Base-by-base conservation (phyloP, 208 protist genomes). In the Trichomonas tenax region DNA sequence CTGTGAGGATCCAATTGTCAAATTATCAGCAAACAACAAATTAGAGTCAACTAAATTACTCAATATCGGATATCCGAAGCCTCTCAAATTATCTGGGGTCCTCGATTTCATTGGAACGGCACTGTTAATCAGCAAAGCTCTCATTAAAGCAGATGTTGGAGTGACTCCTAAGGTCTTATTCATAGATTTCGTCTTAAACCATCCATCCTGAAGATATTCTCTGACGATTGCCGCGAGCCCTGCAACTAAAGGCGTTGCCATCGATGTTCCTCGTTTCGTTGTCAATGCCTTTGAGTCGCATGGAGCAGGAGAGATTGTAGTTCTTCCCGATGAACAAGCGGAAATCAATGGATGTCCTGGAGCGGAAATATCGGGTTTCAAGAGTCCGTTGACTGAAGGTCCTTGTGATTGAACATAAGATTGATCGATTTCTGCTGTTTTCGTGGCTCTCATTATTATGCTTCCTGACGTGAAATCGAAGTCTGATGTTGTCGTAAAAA, bases 351-450 rank as follows among this genome's bases (percentile, higher is more conserved):
- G 26, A 23, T 90, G 40, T 6, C 95, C 95, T 36, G 95, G 95
- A 2, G 95, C 95, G 6, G 89, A 86, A 40, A 96, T 15, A 3
- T 96, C 95, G 8, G 95, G 95, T 23, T 96, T 96, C 9, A 96
- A 36, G 1, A 81, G 23, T 21, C 72, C 48, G 4, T 96, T 40
- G 40, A 10, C 11, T 36, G 44, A 17, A 45, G 95, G 95, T 0
- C 95, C 95, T 72, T n/a, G 11, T 31, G 58, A 72, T 72, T 72
- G 21, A 6, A 72, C 26, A 21, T 31, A 72, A 6, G 58, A 72
- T 6, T n/a, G 21, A 17, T 72, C 58, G 3, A 72, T n/a, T 72
- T 72, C 11, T 72, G 11, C 26, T 6, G 8, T 26, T 72, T 17
- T 3, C 21, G 11, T n/a, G 8, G 58, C 11, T 72, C 26, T n/a